A percentile compares a stretch with the other conserved stretches of the same genome.
Conservation (phyloP, 192 early-diverging fungal species). For the Coemansia sp. region DNA sequence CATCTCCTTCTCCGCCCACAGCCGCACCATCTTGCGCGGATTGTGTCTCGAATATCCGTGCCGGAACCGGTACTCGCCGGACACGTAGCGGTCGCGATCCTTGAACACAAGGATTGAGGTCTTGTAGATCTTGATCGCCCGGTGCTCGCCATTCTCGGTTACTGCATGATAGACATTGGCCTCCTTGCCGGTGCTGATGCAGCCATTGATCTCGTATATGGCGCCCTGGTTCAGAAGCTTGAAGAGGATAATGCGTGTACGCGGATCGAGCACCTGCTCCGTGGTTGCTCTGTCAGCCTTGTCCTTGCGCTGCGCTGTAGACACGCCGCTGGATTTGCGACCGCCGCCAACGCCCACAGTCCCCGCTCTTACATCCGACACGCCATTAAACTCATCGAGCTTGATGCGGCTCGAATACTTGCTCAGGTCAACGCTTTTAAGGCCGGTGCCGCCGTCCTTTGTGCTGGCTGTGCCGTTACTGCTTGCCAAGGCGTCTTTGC, state of each 20-base stretch:
- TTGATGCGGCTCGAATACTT: conserved; percentile 73
- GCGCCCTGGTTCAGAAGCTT: conserved; percentile 89
- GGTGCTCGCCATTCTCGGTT: conserved; percentile 77
- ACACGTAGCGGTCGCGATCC: conserved; percentile 96
- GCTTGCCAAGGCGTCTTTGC: background rate
- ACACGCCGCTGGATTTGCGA: conserved; percentile 42
- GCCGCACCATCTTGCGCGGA: conserved; percentile 96
- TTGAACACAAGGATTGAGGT: conserved; percentile 98
- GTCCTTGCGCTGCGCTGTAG: conserved; percentile 63
- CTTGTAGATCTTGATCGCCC: conserved; percentile 97
- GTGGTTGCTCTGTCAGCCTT: conserved; percentile 94
- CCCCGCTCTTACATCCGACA: conserved; percentile 6
- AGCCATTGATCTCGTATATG: conserved; percentile 94
- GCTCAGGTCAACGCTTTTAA: conserved; percentile 58
- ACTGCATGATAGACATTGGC: conserved; percentile 98
- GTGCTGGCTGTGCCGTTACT: conserved; percentile 20
- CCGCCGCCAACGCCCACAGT: conserved; percentile 22
- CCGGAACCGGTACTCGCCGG: conserved; percentile 92
- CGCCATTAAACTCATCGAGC: conserved; percentile 58
- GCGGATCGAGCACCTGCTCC: conserved; percentile 97
- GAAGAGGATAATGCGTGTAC: conserved; percentile 95
- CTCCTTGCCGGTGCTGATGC: conserved; percentile 97
- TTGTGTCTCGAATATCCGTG: conserved; percentile 93
- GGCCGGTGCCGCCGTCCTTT: conserved; percentile 23
- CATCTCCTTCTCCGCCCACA: conserved; percentile 99